Evolutionary conservation across 2,329 filamentous ascomycete genomes (phyloP), one percentile per base, ranked within the genome.

Genomic region (Ilyonectria sp.): DNA sequence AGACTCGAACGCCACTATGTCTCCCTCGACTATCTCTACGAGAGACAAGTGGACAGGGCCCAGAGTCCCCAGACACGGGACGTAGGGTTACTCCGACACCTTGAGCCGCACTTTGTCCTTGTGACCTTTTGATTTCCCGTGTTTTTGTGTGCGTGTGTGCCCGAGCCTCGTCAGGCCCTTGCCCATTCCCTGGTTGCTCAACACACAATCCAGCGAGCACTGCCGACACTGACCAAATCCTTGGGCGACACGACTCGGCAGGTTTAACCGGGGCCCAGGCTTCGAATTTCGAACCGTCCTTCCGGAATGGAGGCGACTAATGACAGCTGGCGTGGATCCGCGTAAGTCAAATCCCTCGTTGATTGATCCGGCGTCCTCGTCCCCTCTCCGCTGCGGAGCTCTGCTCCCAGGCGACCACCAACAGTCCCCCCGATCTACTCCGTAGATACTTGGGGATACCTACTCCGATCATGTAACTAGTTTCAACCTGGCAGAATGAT

Each of bases 321-420:
- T 61, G 40, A 6, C 19, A 43, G 50, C 56, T 62, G 61, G 57
- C 52, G 17, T 57, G 46, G 62, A 68, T 63, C 63, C 53, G 44
- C 65, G 67, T 72, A 69, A 74, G 72, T 72, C 40, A 64, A 63
- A 49, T n/a, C 31, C 54, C 58, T 54, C 35, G 46, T 62, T 58
- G 63, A 47, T 62, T 62, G 59, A 62, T 54, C 60, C 55, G 31
- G 31, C 40, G 21, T 62, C 35, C 19, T 54, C 31, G 19, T 52
- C n/a, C 35, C 56, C 63, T 57, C 57, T 44, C 40, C 31, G 35
- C 37, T 60, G 56, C 63, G 63, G 50, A 60, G 56, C 63, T 40
- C 31, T 47, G 8, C 7, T 15, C 21, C 7, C 54, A 43, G 40
- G 40, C n/a, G 26, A 35, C 52, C 52, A 46, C 37, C 55, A 63